These are phyloP conservation scores for Candida odintsovae DNA, from an alignment of 805 yeast genomes.

Conservation along the genomic window DNA sequence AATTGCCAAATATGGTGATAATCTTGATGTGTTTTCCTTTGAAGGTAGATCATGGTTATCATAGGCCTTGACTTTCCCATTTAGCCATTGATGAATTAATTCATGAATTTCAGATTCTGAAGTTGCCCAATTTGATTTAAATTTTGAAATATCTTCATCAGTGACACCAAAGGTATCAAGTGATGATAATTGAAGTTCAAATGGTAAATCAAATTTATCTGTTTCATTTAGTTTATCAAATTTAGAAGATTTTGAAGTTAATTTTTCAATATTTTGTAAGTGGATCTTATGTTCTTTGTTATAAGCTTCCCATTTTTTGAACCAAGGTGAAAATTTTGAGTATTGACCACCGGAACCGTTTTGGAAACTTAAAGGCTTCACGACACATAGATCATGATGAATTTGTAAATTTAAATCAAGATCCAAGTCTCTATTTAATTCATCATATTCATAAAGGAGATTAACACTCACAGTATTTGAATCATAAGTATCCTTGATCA, in stretches of 20 bases:
- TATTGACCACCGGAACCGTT: conserved; percentile 37
- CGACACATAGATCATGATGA: conserved; percentile 38
- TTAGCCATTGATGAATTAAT: conserved; percentile 2
- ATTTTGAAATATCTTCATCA: background rate
- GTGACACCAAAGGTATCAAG: conserved; percentile 1
- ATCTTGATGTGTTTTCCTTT: conserved; percentile 28
- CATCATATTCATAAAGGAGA: conserved; percentile 33
- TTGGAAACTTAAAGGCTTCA: conserved; percentile 35
- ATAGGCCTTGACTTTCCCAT: conserved; percentile 2
- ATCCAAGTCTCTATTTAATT: conserved; percentile 26
- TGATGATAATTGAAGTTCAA: conserved; percentile 16
- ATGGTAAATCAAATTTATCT: conserved; percentile 18
- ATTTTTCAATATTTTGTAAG: background rate
- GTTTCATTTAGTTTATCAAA: background rate
- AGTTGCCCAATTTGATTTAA: background rate
- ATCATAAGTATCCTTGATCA: conserved; percentile 8
- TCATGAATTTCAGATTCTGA: background rate
- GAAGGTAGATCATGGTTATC: conserved; percentile 11
- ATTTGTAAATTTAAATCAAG: conserved; percentile 13
- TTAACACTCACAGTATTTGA: conserved; percentile 22
- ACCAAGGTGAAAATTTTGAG: conserved; percentile 46
- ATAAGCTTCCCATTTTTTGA: conserved; percentile 34
- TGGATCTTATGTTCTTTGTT: conserved; percentile 18
- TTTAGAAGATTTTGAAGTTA: background rate
- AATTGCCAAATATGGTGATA: conserved; percentile 40